Evolutionary conservation across 2,329 filamentous ascomycete species (phyloP).

Genomic region (Lecanoromycetidae sp.): DNA sequence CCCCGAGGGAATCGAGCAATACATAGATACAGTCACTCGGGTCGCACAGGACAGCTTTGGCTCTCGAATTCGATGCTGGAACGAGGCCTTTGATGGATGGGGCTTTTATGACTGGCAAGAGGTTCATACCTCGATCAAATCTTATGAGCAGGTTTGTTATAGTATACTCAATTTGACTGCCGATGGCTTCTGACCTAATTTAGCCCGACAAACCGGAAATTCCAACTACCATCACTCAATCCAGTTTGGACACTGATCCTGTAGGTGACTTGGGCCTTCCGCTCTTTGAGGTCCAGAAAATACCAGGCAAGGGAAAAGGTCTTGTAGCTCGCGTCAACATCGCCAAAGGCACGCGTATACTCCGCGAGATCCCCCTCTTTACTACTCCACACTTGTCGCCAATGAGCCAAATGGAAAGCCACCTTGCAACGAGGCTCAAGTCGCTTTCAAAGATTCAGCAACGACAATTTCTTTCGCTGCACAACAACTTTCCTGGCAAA

Average conservation of each 20-base stretch:
- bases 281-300: constrained; percentile 14
- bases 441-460: constrained; percentile 18
- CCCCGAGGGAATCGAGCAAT: constrained; percentile 16
- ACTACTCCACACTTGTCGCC: constrained; percentile 14
- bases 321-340: constrained; percentile 30
- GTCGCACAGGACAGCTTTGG: constrained; percentile 15
- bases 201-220: constrained; percentile 6
- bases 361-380: constrained; percentile 31
- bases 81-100: constrained; percentile 15
- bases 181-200: not conserved
- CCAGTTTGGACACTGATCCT: not conserved
- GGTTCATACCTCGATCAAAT: constrained; percentile 20
- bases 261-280: not conserved
- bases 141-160: constrained; percentile 22
- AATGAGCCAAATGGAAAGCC: constrained; percentile 4
- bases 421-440: constrained; percentile 17
- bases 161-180: not conserved
- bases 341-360: constrained; percentile 29
- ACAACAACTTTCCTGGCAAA: constrained; percentile 26
- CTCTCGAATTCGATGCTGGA: constrained; percentile 20
- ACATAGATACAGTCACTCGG: constrained; percentile 19
- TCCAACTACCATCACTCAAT: constrained; percentile 2
- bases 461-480: constrained; percentile 19
- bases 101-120: constrained; percentile 20
- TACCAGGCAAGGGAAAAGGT: constrained; percentile 30